A percentile compares a stretch with the other conserved stretches of the same genome.
Evolutionary conservation across 164 flowering plant genomes (phyloP).

Genomic region (Taxillus chinensis): DNA sequence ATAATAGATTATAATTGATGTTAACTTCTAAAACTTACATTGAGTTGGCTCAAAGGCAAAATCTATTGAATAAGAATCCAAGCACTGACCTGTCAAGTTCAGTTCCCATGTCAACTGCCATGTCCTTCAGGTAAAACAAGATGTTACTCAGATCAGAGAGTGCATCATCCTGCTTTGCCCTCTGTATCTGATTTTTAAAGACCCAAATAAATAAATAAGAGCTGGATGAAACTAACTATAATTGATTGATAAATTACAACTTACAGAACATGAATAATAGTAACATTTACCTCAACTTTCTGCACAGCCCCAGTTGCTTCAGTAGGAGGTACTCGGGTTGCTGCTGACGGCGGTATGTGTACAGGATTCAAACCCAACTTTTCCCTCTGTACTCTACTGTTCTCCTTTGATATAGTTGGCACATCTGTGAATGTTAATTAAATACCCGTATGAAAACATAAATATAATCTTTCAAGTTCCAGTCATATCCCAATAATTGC

Average conservation of each 20-base stretch:
- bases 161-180: conserved; percentile 68
- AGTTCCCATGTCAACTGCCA: conserved; percentile 84
- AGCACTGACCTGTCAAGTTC: conserved; percentile 58
- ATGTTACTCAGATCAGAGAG: conserved; percentile 62
- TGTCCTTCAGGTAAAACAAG: conserved; percentile 65
- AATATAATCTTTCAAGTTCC: too few species aligned
- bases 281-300: conserved; percentile 67
- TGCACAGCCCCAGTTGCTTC: conserved; percentile 54
- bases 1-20: too few species aligned
- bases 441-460: neutral
- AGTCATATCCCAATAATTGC: too few species aligned
- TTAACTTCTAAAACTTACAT: too few species aligned
- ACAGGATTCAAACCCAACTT: conserved; percentile 49
- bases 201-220: neutral
- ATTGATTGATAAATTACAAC: too few species aligned
- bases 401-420: conserved; percentile 28
- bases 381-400: conserved; percentile 47
- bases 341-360: conserved; percentile 29
- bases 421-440: conserved; percentile 33
- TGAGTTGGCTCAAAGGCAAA: neutral
- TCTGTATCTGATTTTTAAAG: conserved; percentile 46
- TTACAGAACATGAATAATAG: neutral
- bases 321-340: conserved; percentile 30
- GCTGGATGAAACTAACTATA: too few species aligned
- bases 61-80: neutral